phyloP scores from a whole-genome alignment of 225 moss, liverwort and hornwort genomes.

The Climacium dendroides region DNA sequence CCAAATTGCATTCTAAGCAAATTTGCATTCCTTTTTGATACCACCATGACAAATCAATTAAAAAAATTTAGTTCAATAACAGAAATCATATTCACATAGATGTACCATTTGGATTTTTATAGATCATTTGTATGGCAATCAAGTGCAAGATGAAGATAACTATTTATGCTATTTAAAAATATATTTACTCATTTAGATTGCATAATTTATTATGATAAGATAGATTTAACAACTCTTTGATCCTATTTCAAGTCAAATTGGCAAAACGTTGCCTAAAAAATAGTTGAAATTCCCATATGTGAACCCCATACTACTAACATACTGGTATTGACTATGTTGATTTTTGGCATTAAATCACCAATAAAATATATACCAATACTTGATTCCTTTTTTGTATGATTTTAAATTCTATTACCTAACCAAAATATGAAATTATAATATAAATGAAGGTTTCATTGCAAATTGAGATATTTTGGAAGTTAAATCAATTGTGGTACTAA shows the following conservation, averaged over 20 bases:
- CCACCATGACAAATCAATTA: neutral
- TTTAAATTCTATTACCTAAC: neutral
- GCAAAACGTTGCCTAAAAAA: accelerated
- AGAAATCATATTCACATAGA: neutral
- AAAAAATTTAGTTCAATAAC: neutral
- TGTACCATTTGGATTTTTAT: neutral
- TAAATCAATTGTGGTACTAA: neutral
- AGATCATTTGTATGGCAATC: neutral
- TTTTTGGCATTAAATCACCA: neutral
- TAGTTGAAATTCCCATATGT: neutral
- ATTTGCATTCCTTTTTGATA: neutral
- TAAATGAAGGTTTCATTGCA: neutral
- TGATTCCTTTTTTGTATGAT: accelerated
- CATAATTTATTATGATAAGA: neutral
- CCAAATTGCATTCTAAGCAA: neutral
- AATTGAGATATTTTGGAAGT: neutral
- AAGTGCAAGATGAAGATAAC: neutral
- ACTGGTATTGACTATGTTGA: accelerated
- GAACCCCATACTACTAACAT: neutral
- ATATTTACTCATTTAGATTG: no score
- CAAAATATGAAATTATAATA: neutral
- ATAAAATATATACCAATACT: neutral
- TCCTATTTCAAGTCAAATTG: accelerated
- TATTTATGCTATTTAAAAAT: neutral
- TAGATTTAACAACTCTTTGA: neutral